phyloP scores from a whole-genome alignment of 192 early-diverging fungal species.

The Coemansia biformis region DNA sequence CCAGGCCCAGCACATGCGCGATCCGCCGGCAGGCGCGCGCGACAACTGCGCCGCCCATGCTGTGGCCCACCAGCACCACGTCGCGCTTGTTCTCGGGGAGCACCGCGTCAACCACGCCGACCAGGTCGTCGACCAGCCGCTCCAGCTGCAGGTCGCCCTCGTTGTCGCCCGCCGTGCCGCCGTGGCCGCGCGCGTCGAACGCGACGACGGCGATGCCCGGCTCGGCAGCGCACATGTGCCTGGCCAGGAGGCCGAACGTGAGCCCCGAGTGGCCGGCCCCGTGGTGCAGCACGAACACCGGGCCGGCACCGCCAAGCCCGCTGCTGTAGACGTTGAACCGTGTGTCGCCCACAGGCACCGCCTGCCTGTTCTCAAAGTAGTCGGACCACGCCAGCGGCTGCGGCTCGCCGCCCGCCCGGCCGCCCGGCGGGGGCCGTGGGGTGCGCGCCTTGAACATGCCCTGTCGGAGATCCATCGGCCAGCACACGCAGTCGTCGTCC shows the following conservation, averaged over 20 bases:
- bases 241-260: conserved; percentile 61
- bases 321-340: conserved; percentile 46
- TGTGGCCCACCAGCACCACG: conserved; percentile 73
- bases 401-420: background rate
- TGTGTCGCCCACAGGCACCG: conserved; percentile 33
- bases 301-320: conserved; percentile 27
- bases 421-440: conserved; percentile 24
- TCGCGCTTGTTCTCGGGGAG: conserved; percentile 52
- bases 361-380: conserved; percentile 54
- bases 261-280: conserved; percentile 69
- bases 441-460: conserved; percentile 46
- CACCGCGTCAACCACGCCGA: conserved; percentile 43
- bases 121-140: conserved; percentile 56
- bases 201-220: conserved; percentile 50
- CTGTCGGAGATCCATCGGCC: conserved; percentile 38
- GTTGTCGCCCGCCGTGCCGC: conserved; percentile 46
- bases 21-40: conserved; percentile 54
- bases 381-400: conserved; percentile 50
- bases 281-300: conserved; percentile 73
- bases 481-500: too few relatives aligned
- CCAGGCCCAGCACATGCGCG: conserved; percentile 55
- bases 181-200: conserved; percentile 70
- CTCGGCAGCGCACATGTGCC: conserved; percentile 46
- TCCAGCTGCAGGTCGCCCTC: conserved; percentile 55
- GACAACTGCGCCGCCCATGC: conserved; percentile 77